phyloP scores from a whole-genome alignment of 176 grass and related monocot species.

The Sorghum bicolor region Sorghum_bicolor_NCBIv3 NC_012870.2:7166001-7166500 shows the following conservation, averaged over 20 bases:
- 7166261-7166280: slow-evolving; percentile 57
- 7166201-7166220: slow-evolving; percentile 49
- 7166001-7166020: slow-evolving; percentile 3
- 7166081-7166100: slow-evolving; percentile 16
- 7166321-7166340: slow-evolving; percentile 65
- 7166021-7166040: slow-evolving; percentile 50
- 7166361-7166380: slow-evolving; percentile 58
- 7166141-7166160: slow-evolving; percentile 45
- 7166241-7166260: slow-evolving; percentile 61
- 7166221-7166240: slow-evolving; percentile 37
- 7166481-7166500: slow-evolving; percentile 75
- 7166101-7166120: slow-evolving; percentile 25
- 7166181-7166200: slow-evolving; percentile 47
- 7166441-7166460: slow-evolving; percentile 44
- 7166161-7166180: slow-evolving; percentile 32
- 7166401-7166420: not conserved
- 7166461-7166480: slow-evolving; percentile 53
- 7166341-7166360: slow-evolving; percentile 62
- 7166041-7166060: slow-evolving; percentile 52
- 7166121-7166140: slow-evolving; percentile 73
- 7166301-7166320: slow-evolving; percentile 55
- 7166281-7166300: slow-evolving; percentile 48
- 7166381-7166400: slow-evolving; percentile 39
- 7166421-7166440: slow-evolving; percentile 15
- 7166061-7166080: slow-evolving; percentile 38